Conservation (phyloP, 2,329 filamentous ascomycete species). For the Graphium sp. region DNA sequence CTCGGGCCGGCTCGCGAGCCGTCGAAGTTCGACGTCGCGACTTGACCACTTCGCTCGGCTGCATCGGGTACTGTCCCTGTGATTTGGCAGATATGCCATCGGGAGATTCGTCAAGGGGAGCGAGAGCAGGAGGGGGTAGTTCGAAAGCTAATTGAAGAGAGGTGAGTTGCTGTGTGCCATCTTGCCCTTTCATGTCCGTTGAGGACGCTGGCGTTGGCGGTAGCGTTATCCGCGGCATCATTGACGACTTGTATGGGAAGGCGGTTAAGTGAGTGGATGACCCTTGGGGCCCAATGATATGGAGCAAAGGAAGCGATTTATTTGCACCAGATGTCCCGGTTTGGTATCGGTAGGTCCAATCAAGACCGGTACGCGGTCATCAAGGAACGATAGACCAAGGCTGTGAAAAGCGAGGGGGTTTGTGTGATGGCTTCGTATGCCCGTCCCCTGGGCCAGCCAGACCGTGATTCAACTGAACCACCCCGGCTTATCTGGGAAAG, state of each 20-base stretch:
- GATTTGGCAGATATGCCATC: constrained; percentile 20
- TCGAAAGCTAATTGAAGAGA: constrained; percentile 54
- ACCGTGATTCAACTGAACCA: too few relatives aligned
- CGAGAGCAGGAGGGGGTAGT: constrained; percentile 60
- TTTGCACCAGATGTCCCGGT: too few relatives aligned
- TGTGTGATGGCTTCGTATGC: too few relatives aligned
- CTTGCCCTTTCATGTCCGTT: constrained; percentile 60
- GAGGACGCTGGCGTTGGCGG: constrained; percentile 69
- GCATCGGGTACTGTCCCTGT: constrained; percentile 22
- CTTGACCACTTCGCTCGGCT: constrained; percentile 33
- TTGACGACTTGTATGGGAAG: constrained; percentile 1
- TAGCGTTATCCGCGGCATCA: constrained; percentile 48
- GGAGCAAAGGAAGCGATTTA: too few relatives aligned
- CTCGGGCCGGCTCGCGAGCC: constrained; percentile 28
- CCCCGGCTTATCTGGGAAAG: too few relatives aligned
- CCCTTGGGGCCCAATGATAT: not conserved
- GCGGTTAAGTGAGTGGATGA: not conserved
- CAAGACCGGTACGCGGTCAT: too few relatives aligned
- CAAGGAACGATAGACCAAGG: too few relatives aligned
- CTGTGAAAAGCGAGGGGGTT: too few relatives aligned
- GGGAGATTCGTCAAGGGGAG: constrained; percentile 19
- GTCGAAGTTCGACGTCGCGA: constrained; percentile 33
- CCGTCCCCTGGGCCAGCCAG: too few relatives aligned
- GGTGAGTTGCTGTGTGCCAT: constrained; percentile 41
- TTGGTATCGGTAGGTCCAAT: too few relatives aligned